Percentiles rank a stretch among this genome's conserved stretches.
Evolutionary conservation across 257 asterid species (phyloP).

Genomic region (Salvia miltiorrhiza): DNA sequence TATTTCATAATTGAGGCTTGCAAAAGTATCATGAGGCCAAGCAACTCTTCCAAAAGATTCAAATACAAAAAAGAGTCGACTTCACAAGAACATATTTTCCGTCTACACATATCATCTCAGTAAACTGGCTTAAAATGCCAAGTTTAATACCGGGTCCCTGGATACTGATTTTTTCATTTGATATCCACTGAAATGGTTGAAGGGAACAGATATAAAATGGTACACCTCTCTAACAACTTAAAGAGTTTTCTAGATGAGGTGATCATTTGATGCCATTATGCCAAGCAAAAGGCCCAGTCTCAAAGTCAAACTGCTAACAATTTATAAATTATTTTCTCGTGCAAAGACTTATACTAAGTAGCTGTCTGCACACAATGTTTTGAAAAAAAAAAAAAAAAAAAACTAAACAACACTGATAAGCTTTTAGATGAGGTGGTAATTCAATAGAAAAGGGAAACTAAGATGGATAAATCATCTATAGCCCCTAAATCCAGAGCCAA

Average conservation of each 20-base stretch:
- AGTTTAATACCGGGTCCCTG: background rate
- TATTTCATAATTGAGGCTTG: constrained; percentile 6
- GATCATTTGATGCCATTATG: background rate
- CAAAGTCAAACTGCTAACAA: background rate
- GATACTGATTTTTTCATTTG: background rate
- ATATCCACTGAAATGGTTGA: background rate
- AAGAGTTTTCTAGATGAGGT: background rate
- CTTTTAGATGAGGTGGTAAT: background rate
- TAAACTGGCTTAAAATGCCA: background rate
- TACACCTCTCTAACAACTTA: background rate
- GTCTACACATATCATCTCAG: background rate
- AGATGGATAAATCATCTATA: background rate
- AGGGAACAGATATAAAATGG: background rate
- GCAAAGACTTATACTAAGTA: background rate
- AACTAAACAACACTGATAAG: background rate
- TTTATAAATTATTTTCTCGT: background rate
- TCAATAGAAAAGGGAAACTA: background rate
- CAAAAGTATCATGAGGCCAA: background rate
- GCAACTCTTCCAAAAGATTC: background rate
- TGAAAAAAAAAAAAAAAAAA: background rate
- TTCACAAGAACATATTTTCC: background rate
- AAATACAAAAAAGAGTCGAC: background rate
- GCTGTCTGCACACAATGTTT: background rate
- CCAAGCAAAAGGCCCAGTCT: background rate
- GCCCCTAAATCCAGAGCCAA: background rate